Evolutionary conservation across 345 rosid genomes (phyloP), one percentile per base, ranked within the genome.

Genomic region (Combretum micranthum): DNA sequence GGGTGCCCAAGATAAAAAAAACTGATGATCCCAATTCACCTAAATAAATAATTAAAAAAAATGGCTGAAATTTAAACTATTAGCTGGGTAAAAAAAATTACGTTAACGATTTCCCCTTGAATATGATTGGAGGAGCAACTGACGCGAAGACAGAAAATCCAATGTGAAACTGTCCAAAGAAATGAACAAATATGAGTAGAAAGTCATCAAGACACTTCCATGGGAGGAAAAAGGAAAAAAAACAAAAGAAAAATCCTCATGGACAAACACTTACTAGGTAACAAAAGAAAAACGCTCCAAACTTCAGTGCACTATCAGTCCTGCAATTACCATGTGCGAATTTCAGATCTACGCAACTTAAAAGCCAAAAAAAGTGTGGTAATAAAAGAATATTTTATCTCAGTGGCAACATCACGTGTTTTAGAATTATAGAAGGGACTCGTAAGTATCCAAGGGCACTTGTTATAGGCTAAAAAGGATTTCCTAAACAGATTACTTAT

Each of bases 221-320:
- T 56, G 44, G 49, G 44, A 63, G 19, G 42, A 58, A n/a, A 56
- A 61, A 47, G 21, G 44, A 59, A 16, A 15, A 58, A 51, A 39
- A 54, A 47, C 43, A 56, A 44, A 42, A 42, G n/a, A 50, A 17
- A 50, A 50, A 26, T 20, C 20, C 26, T 20, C 25, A 20, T 15
- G 25, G 13, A 20, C 15, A 22, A 47, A 39, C 64, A 57, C 83
- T 75, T 80, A 94, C 99, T 79, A 62, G 19, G 61, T 90, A 94
- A 59, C 60, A 67, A 66, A 90, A n/a, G 86, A 94, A 87, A 74
- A 94, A 94, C 72, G 88, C 72, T 61, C 95, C 95, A 67, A 94
- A 94, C 75, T 86, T 90, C 68, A 94, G 72, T 55, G 97, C 99
- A 77, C 97, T 90, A 64, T 90, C 99, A 53, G 96, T 94, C 88